phyloP scores from a whole-genome alignment of 305 asterid genomes.

The Fraxinus xanthoxyloides region DNA sequence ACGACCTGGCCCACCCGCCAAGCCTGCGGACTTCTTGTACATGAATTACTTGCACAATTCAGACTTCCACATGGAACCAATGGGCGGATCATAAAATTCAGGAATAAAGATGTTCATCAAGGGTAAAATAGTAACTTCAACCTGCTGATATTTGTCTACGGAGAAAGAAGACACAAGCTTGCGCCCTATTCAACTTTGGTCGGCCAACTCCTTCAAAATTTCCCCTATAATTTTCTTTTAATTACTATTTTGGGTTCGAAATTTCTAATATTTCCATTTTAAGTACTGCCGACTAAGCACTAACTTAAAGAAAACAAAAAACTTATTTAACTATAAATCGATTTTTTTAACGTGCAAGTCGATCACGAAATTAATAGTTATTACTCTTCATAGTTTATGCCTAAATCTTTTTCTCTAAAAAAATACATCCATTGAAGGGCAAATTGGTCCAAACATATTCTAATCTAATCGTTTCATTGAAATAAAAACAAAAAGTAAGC shows the following conservation, averaged over 20 bases:
- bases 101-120: background rate
- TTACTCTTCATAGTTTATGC: background rate
- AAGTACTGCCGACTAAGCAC: constrained; percentile 31
- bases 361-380: background rate
- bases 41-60: background rate
- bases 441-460: background rate
- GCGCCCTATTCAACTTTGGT: constrained; percentile 24
- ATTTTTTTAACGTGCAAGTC: background rate
- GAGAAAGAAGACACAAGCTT: background rate
- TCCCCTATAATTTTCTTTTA: background rate
- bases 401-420: background rate
- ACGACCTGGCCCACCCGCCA: background rate
- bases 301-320: background rate
- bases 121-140: constrained; percentile 12
- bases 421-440: background rate
- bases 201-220: constrained; percentile 19
- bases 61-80: background rate
- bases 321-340: background rate
- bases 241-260: background rate
- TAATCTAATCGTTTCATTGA: background rate
- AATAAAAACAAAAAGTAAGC: background rate
- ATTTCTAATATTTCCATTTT: constrained; percentile 11
- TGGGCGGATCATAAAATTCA: background rate
- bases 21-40: background rate
- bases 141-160: background rate